Base-by-base conservation (phyloP, 106 monocot genomes). In the Dioscorea dumetorum region DNA sequence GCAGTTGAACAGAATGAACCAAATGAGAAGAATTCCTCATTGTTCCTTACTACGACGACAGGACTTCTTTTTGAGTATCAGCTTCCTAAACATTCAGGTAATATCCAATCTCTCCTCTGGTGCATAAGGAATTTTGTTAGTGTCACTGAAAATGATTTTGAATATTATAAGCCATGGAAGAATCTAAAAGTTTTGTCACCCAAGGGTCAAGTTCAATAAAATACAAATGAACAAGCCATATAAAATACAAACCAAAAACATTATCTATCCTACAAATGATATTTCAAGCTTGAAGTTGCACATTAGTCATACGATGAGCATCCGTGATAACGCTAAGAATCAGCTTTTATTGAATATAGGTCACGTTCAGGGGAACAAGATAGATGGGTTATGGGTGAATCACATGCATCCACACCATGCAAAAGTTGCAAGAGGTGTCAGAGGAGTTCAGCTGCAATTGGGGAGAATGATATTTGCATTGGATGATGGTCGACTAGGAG, bases 401-500 rank as follows among this genome's bases (percentile, higher is more conserved):
- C 94, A 94, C 67, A 67, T 61, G 68, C 87, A 85, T 63, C 94
- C 94, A 24, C 67, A 70, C 22, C 76, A 94, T 63, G 80, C 94
- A 74, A 90, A 90, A 54, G 63, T 90, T 49, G 94, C 94, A 68
- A 67, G 78, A 68, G 82, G 85, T 12, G 19, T 90, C 21, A 49
- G 18, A 32, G 94, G 94, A 4, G 69, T 85, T 64, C 82, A 94
- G 24, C 76, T 94, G 72, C 87, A 94, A 61, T 49, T 60, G 52
- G 87, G 90, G 17, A 84, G 94, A 64, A 71, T 87, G 48, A 73
- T 94, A 35, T 94, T 94, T 61, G 78, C 73, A 61, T 65, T 94
- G 23, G 83, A 94, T 76, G 94, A 94, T 75, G 94, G 94, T 16
- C 84, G 94, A 58, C 82, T 90, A 12, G 90, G 71, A 17, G 94